Evolutionary conservation across 228 moss, liverwort and hornwort species (phyloP), one percentile per base, ranked within the genome.

Genomic region (Sphagnum magellanicum): DNA sequence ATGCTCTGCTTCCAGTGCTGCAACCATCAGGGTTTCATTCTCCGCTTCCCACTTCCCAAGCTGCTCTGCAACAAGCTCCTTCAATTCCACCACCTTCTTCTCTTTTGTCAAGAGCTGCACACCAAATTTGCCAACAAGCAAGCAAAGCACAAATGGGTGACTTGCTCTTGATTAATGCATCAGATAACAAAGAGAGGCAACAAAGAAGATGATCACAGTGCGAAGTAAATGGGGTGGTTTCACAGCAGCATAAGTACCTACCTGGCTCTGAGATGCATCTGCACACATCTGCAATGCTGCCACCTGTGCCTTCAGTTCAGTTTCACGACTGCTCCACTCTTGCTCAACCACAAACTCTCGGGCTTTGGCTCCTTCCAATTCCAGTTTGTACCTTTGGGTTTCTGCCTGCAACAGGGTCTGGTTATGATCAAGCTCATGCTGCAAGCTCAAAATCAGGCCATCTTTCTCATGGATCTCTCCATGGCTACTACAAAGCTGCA

Each of bases 31-130:
- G n/a, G 15, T 59, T 69, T 80, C 70, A 51, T 75, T 83, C 62
- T 78, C 81, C 50, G 73, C 50, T 4, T 72, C 70, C 87, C 83
- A 81, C 32, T 72, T 74, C 32, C 4, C 83, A 32, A 59, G 76
- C 67, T 80, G 67, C 65, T 75, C 67, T 57, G 76, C 73, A 72
- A 76, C 50, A 52, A 71, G 66, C 32, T 67, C 71, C 63, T 79
- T 53, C 51, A 81, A 52, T 62, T 81, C 78, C 10, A 67, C 59
- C 49, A 62, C 59, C 59, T 59, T 61, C 61, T 15, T 72, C 61
- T 68, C 67, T 65, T 65, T 75, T 65, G 73, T 16, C 70, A 81
- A 73, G 67, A 80, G 32, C 81, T 85, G 84, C 75, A 70, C 15
- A 12, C 47, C 49, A 14, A 62, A 2, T 16, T 47, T 8, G 8